phyloP scores from a whole-genome alignment of 1,284 basidiomycete genomes.

The Ustanciosporium gigantosporum region DNA sequence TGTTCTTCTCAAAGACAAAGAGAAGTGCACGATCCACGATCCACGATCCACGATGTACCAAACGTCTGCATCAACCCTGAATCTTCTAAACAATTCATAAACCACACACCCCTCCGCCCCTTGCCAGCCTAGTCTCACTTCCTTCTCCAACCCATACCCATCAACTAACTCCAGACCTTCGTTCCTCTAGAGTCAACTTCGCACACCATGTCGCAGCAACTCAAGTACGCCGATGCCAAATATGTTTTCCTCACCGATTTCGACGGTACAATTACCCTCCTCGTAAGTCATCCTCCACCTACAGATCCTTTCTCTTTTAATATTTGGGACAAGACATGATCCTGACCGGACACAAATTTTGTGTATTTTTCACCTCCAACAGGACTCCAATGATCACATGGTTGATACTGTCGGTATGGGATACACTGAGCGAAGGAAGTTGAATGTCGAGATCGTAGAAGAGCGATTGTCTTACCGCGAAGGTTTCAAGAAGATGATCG shows the following conservation, averaged over 20 bases:
- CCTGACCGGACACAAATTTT: no score
- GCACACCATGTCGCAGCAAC: constrained; percentile 49
- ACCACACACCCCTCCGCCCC: no score
- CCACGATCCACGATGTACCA: no score
- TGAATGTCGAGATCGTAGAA: constrained; percentile 58
- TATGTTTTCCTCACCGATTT: constrained; percentile 60
- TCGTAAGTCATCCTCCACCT: constrained; percentile 19
- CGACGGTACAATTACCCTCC: constrained; percentile 56
- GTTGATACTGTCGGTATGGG: constrained; percentile 60
- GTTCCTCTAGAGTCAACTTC: no score
- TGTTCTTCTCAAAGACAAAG: no score
- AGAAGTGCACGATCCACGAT: no score
- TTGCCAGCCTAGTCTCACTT: no score
- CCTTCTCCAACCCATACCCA: no score
- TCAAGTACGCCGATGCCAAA: constrained; percentile 57
- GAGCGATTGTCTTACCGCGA: constrained; percentile 57
- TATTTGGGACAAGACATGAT: no score
- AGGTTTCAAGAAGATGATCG: constrained; percentile 58
- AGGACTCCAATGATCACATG: constrained; percentile 61
- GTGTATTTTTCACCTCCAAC: neutral
- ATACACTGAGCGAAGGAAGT: constrained; percentile 59
- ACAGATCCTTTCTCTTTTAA: neutral
- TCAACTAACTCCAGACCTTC: no score
- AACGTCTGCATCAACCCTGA: no score
- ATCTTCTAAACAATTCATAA: no score